Evolutionary conservation across 202 grass and related monocot species (phyloP).

Genomic region (Carex arenaria): DNA sequence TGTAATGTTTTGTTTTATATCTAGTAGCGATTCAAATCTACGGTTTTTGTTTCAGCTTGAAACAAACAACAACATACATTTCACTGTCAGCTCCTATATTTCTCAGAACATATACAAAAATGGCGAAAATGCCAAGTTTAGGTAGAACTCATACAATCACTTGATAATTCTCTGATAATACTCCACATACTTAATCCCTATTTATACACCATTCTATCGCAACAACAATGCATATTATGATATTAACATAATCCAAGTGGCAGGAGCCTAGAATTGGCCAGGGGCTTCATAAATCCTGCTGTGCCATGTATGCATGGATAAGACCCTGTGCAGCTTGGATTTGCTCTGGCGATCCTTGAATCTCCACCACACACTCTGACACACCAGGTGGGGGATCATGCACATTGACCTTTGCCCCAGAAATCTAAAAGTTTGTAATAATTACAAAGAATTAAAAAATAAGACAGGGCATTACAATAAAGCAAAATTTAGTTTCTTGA

Average conservation of each 20-base stretch:
- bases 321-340: conserved; percentile 52
- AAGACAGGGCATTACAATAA: background rate
- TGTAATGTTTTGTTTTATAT: background rate
- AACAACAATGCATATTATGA: too few relatives aligned
- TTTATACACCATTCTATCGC: too few relatives aligned
- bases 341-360: conserved; percentile 64
- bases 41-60: too few relatives aligned
- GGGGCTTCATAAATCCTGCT: conserved; percentile 33
- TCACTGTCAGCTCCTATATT: too few relatives aligned
- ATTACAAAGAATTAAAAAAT: background rate
- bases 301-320: conserved; percentile 52
- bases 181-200: too few relatives aligned
- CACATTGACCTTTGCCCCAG: conserved; percentile 61
- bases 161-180: too few relatives aligned
- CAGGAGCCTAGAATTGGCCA: conserved; percentile 26
- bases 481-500: background rate
- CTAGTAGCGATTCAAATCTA: background rate
- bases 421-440: conserved; percentile 34
- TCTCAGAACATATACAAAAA: too few relatives aligned
- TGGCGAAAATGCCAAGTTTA: too few relatives aligned
- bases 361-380: conserved; percentile 51
- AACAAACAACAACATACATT: too few relatives aligned
- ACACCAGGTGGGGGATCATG: conserved; percentile 35
- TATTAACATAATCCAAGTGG: too few relatives aligned
- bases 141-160: too few relatives aligned